Percentiles rank a stretch among this genome's conserved stretches.
Evolutionary conservation across 2,329 filamentous ascomycete species (phyloP).

Genomic region (Epicoccum sorghinum): DNA sequence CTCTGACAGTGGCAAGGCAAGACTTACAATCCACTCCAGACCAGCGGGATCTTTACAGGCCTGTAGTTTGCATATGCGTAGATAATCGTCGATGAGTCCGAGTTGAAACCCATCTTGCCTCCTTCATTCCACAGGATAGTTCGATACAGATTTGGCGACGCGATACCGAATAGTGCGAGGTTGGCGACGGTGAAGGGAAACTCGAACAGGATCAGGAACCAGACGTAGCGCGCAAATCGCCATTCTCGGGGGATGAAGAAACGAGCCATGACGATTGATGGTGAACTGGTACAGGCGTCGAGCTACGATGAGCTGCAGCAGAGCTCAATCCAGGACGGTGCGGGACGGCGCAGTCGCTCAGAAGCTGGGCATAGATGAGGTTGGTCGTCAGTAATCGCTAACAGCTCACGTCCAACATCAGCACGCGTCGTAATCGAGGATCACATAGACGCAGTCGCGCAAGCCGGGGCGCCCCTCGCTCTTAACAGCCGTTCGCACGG

Average conservation of each 20-base stretch:
- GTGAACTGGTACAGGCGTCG: neutral
- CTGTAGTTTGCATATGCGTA: slow-evolving; percentile 77
- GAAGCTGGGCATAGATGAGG: slow-evolving; percentile 11
- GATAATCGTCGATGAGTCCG: slow-evolving; percentile 70
- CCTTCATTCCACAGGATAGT: slow-evolving; percentile 76
- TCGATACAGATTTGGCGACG: slow-evolving; percentile 74
- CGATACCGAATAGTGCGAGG: slow-evolving; percentile 74
- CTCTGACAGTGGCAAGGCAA: neutral
- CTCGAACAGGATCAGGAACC: slow-evolving; percentile 68
- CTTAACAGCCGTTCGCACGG: slow-evolving; percentile 31
- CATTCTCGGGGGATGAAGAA: slow-evolving; percentile 63
- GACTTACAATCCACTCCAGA: slow-evolving; percentile 76
- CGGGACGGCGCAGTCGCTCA: slow-evolving; percentile 15
- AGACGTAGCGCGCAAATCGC: slow-evolving; percentile 58
- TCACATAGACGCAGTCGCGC: slow-evolving; percentile 2
- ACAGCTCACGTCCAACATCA: slow-evolving; percentile 12
- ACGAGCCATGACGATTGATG: slow-evolving; percentile 26
- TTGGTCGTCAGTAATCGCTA: slow-evolving; percentile 9
- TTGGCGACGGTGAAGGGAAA: slow-evolving; percentile 68
- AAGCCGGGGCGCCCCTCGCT: slow-evolving; percentile 27
- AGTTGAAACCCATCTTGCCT: slow-evolving; percentile 74
- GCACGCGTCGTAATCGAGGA: slow-evolving; percentile 18
- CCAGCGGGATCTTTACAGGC: slow-evolving; percentile 66
- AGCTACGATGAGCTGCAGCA: slow-evolving; percentile 4
- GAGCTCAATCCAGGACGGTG: slow-evolving; percentile 15